Conservation (phyloP, 306 rosid genomes). For the Malus fusca region DNA sequence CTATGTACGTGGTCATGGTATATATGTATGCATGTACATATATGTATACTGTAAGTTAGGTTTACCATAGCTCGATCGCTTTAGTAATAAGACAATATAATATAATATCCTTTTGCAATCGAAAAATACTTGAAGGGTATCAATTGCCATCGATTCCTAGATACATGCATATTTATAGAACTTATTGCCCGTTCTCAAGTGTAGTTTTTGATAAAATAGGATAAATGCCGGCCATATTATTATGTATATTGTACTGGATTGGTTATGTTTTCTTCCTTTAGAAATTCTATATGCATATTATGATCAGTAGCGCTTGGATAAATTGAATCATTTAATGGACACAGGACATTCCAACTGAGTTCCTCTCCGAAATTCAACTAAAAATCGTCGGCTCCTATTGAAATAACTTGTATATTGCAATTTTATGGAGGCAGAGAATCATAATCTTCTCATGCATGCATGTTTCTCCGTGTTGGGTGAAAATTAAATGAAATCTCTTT, state of each 20-base stretch:
- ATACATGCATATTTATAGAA: not conserved
- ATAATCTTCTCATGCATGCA: not conserved
- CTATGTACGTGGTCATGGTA: not conserved
- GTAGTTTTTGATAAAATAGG: not conserved
- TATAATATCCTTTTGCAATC: not conserved
- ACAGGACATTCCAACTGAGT: not conserved
- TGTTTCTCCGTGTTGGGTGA: not conserved
- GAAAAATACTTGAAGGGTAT: not conserved
- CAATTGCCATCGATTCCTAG: not conserved
- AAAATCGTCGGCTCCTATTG: not conserved
- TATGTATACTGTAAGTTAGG: not conserved
- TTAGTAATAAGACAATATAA: not conserved
- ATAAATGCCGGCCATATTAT: not conserved
- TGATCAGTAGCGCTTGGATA: not conserved
- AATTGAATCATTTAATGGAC: not conserved
- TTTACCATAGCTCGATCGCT: slow-evolving; percentile 4
- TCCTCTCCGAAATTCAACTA: not conserved
- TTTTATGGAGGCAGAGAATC: not conserved
- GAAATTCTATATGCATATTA: too few relatives aligned
- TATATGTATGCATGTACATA: not conserved
- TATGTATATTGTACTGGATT: not conserved
- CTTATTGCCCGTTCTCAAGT: not conserved
- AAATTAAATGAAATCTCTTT: not conserved
- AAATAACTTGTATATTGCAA: not conserved
- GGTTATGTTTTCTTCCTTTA: not conserved